A percentile compares a stretch with the other conserved stretches of the same genome.
Conservation (phyloP, 805 yeast species). For the Saccharomycopsis synnaedendra region DNA sequence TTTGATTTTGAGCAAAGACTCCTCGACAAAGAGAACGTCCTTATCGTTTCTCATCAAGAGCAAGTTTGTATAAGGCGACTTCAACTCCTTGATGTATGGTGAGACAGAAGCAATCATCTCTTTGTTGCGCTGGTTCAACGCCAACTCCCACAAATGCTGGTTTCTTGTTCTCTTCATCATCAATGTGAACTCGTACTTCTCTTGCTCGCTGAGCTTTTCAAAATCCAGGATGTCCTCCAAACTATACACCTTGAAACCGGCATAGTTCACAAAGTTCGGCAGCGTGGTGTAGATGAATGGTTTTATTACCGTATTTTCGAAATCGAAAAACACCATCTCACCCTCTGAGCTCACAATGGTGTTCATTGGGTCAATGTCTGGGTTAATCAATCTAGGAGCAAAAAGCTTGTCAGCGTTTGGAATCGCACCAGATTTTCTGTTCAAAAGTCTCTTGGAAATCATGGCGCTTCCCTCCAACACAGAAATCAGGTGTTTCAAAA, state of each 20-base stretch:
- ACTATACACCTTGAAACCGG: constrained; percentile 79
- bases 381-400: constrained; percentile 62
- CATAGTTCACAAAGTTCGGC: constrained; percentile 78
- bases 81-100: constrained; percentile 64
- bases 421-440: constrained; percentile 34
- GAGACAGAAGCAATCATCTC: constrained; percentile 73
- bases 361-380: constrained; percentile 89
- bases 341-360: constrained; percentile 40
- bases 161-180: constrained; percentile 86
- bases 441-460: constrained; percentile 49
- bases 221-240: constrained; percentile 62
- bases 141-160: constrained; percentile 78
- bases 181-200: constrained; percentile 71
- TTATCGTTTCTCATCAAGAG: constrained; percentile 44
- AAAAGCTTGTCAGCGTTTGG: constrained; percentile 54
- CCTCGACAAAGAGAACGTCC: constrained; percentile 55
- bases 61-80: constrained; percentile 51
- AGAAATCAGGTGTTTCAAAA: constrained; percentile 37
- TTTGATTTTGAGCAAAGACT: constrained; percentile 51
- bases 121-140: constrained; percentile 52
- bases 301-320: constrained; percentile 70
- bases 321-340: constrained; percentile 53
- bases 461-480: constrained; percentile 50
- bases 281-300: constrained; percentile 72
- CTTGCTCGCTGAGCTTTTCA: constrained; percentile 54